phyloP scores from a whole-genome alignment of 805 yeast species.

The Vanderwaltozyma polyspora region DNA sequence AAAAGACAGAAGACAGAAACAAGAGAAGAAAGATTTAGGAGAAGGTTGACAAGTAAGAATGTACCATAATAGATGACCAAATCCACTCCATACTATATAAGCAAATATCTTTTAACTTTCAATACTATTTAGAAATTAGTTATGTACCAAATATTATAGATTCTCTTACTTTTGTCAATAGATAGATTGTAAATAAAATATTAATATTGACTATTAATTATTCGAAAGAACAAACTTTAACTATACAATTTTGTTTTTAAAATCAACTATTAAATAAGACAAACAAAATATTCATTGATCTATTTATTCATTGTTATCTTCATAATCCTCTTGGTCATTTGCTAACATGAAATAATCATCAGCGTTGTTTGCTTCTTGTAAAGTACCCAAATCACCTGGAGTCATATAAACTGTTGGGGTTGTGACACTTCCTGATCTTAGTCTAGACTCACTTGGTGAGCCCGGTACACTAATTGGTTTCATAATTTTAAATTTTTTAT shows the following conservation, averaged over 20 bases:
- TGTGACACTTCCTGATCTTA: conserved; percentile 11
- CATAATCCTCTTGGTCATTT: conserved; percentile 24
- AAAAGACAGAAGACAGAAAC: neutral
- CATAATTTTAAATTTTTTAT: conserved; percentile 56
- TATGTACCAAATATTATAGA: neutral
- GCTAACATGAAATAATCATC: conserved; percentile 60
- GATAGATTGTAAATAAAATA: too few relatives aligned
- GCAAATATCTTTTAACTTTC: too few relatives aligned
- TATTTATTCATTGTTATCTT: conserved; percentile 30
- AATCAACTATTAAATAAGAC: too few relatives aligned
- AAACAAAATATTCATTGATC: neutral
- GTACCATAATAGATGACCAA: too few relatives aligned
- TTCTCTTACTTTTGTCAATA: neutral
- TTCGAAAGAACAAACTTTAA: too few relatives aligned
- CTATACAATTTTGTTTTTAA: too few relatives aligned
- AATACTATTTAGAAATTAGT: neutral
- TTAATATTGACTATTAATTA: neutral
- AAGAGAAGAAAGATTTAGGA: neutral
- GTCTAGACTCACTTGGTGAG: conserved; percentile 58
- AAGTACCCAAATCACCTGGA: conserved; percentile 95
- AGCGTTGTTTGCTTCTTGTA: conserved; percentile 76
- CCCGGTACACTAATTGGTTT: conserved; percentile 96
- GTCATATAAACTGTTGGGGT: conserved; percentile 62
- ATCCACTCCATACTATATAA: too few relatives aligned
- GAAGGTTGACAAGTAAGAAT: neutral